Percentiles rank a stretch among this genome's conserved stretches.
phyloP scores from a whole-genome alignment of 371 early-diverging fungal genomes.

The Apophysomyces variabilis region DNA sequence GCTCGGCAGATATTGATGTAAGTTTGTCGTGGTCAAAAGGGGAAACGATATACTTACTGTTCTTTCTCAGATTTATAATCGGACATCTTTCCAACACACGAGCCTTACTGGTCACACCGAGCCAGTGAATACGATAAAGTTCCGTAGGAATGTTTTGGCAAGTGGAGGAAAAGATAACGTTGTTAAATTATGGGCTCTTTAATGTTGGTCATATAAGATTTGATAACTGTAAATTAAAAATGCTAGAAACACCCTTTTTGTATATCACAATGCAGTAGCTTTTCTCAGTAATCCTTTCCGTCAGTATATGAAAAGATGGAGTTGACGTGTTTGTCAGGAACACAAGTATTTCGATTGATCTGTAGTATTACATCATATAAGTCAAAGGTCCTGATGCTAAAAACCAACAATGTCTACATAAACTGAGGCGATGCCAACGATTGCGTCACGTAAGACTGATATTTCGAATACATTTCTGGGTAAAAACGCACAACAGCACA shows the following conservation, averaged over 20 bases:
- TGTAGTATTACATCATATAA: too few relatives aligned
- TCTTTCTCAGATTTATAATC: conserved; percentile 59
- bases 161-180: conserved; percentile 63
- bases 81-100: conserved; percentile 63
- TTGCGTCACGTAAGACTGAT: too few relatives aligned
- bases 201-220: conserved; percentile 2
- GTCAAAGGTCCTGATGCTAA: too few relatives aligned
- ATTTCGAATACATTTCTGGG: too few relatives aligned
- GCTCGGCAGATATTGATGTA: conserved; percentile 56
- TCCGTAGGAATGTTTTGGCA: conserved; percentile 54
- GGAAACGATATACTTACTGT: neutral
- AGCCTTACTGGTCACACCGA: conserved; percentile 53
- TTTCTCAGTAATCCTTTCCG: too few relatives aligned
- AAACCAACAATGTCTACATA: too few relatives aligned
- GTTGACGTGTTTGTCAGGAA: too few relatives aligned
- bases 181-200: conserved; percentile 63
- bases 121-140: conserved; percentile 52
- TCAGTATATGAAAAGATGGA: too few relatives aligned
- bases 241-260: neutral
- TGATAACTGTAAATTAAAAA: neutral
- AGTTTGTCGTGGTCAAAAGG: conserved; percentile 2
- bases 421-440: too few relatives aligned
- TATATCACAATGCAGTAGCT: too few relatives aligned
- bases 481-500: too few relatives aligned
- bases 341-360: too few relatives aligned